Evolutionary conservation across 2,329 filamentous ascomycete genomes (phyloP).

Genomic region (Aspergillus fijiensis): DNA sequence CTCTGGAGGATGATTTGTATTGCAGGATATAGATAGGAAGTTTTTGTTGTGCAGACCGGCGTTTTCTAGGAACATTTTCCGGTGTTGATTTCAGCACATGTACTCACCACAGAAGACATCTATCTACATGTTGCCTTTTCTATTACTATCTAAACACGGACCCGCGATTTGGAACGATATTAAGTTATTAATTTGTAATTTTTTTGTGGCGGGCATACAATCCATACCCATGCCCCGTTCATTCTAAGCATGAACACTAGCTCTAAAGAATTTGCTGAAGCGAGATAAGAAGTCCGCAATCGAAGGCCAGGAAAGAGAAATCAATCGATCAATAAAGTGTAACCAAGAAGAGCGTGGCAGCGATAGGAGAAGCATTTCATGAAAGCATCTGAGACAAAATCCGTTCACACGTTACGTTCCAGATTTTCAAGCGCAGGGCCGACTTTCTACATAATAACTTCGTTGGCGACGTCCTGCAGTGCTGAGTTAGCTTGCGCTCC

Average conservation of each 20-base stretch:
- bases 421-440: not conserved
- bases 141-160: not conserved
- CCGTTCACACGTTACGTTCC: not conserved
- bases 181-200: not conserved
- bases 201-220: not conserved
- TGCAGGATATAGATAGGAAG: too few relatives aligned
- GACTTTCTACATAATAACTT: slow-evolving; percentile 79
- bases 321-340: not conserved
- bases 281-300: not conserved
- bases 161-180: not conserved
- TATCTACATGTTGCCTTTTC: not conserved
- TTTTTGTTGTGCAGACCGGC: too few relatives aligned
- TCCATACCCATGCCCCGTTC: not conserved
- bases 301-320: not conserved
- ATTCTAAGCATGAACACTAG: not conserved
- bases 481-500: slow-evolving; percentile 3
- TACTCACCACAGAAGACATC: too few relatives aligned
- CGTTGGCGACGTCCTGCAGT: slow-evolving; percentile 44
- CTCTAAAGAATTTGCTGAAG: not conserved
- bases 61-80: too few relatives aligned
- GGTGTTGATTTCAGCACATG: too few relatives aligned
- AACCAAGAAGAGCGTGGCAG: not conserved
- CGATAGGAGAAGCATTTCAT: not conserved
- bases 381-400: not conserved
- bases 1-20: too few relatives aligned